phyloP scores from a whole-genome alignment of 495 filamentous ascomycete genomes.

The Bathelium albidoporum region DNA sequence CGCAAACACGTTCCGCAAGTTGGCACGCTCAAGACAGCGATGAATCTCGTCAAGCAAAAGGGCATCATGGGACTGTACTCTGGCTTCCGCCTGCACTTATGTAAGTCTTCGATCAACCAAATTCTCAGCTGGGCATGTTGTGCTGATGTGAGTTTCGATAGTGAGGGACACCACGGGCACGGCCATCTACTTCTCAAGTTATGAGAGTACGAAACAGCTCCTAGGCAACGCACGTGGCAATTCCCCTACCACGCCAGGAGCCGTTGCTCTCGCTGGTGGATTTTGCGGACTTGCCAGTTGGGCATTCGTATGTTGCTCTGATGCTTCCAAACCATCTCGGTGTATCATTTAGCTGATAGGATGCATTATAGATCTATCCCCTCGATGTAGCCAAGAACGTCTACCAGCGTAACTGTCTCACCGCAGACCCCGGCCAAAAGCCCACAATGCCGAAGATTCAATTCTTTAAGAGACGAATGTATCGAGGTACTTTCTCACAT shows the following conservation, averaged over 20 bases:
- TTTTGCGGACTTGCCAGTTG: slow-evolving; percentile 73
- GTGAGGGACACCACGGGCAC: slow-evolving; percentile 84
- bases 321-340: not conserved
- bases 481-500: slow-evolving; percentile 35
- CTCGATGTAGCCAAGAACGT: slow-evolving; percentile 76
- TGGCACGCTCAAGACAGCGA: slow-evolving; percentile 69
- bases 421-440: slow-evolving; percentile 48
- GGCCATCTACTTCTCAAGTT: slow-evolving; percentile 82
- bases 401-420: slow-evolving; percentile 70
- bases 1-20: slow-evolving; percentile 42
- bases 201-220: slow-evolving; percentile 81
- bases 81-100: slow-evolving; percentile 70
- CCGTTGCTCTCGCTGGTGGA: slow-evolving; percentile 63
- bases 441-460: slow-evolving; percentile 53
- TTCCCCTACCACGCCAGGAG: slow-evolving; percentile 59
- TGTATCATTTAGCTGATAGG: too few species aligned
- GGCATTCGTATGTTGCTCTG: slow-evolving; percentile 54
- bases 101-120: slow-evolving; percentile 37
- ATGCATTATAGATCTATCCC: slow-evolving; percentile 58
- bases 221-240: slow-evolving; percentile 62
- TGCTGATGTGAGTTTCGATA: slow-evolving; percentile 11
- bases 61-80: slow-evolving; percentile 76
- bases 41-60: slow-evolving; percentile 66
- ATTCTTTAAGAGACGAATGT: slow-evolving; percentile 65
- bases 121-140: slow-evolving; percentile 13